Conservation (phyloP, 176 grass and related monocot genomes). For the Aegilops umbellulata region DNA sequence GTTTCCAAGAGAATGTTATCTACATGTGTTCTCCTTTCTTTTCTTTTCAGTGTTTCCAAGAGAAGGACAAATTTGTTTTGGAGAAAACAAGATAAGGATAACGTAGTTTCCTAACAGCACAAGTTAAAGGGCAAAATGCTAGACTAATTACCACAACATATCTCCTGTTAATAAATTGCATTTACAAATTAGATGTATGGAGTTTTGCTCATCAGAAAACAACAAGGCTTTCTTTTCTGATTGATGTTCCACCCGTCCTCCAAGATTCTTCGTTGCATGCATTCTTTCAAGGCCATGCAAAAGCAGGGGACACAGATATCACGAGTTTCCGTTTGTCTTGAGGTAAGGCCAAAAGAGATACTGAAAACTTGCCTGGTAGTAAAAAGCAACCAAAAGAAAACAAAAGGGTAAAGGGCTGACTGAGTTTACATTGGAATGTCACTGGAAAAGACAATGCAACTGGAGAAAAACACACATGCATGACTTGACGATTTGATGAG, state of each 20-base stretch:
- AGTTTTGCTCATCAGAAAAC: not conserved
- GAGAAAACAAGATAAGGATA: not conserved
- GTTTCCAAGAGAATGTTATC: not conserved
- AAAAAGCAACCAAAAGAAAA: slow-evolving; percentile 47
- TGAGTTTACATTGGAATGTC: slow-evolving; percentile 27
- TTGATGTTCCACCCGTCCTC: slow-evolving; percentile 49
- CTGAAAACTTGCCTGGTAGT: slow-evolving; percentile 30
- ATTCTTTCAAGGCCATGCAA: slow-evolving; percentile 57
- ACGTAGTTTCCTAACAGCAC: not conserved
- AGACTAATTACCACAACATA: not conserved
- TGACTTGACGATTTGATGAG: not conserved
- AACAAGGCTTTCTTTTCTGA: slow-evolving; percentile 29
- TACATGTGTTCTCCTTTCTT: not conserved
- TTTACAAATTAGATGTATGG: not conserved
- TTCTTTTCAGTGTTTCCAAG: not conserved
- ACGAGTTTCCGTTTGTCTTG: slow-evolving; percentile 53
- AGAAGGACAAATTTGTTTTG: not conserved
- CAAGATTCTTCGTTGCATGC: slow-evolving; percentile 56
- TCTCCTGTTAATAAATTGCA: not conserved
- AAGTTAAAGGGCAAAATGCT: not conserved
- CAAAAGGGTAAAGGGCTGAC: slow-evolving; percentile 11
- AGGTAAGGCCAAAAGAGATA: slow-evolving; percentile 48
- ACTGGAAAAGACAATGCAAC: slow-evolving; percentile 30
- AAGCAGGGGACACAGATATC: slow-evolving; percentile 52
- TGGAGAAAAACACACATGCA: slow-evolving; percentile 13